A percentile compares a stretch with the other conserved stretches of the same genome.
Conservation (phyloP, 1,284 basidiomycete species). For the Pseudozyma tsukubaensis region DNA sequence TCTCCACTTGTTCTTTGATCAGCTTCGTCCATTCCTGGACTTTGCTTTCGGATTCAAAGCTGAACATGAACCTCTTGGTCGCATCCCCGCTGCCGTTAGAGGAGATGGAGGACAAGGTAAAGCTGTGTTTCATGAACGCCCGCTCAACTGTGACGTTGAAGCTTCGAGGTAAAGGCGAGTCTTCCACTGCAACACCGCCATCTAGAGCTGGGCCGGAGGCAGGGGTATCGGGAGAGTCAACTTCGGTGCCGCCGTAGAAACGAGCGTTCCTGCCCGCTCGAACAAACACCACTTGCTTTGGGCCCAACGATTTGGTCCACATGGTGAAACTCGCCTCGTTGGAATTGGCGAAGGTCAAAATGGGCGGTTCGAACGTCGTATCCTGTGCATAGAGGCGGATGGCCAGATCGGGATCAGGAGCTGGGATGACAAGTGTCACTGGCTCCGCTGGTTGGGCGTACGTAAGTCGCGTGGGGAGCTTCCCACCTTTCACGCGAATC, state of each 20-base stretch:
- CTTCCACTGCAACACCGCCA: slow-evolving; percentile 7
- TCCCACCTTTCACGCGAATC: slow-evolving; percentile 43
- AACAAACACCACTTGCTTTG: slow-evolving; percentile 59
- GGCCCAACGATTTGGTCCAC: slow-evolving; percentile 54
- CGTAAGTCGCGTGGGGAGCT: slow-evolving; percentile 50
- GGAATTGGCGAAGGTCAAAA: slow-evolving; percentile 54
- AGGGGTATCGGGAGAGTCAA: slow-evolving; percentile 10
- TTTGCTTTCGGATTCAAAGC: slow-evolving; percentile 42
- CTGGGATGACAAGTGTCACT: slow-evolving; percentile 57
- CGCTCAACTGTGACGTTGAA: slow-evolving; percentile 55
- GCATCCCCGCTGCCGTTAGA: not conserved
- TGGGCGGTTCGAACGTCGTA: slow-evolving; percentile 59
- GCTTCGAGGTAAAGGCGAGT: slow-evolving; percentile 39
- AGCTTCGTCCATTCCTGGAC: slow-evolving; percentile 24
- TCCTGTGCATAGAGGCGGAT: slow-evolving; percentile 62
- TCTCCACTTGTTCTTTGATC: slow-evolving; percentile 19
- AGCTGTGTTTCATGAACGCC: slow-evolving; percentile 59
- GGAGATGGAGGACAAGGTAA: slow-evolving; percentile 34
- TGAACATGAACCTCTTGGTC: slow-evolving; percentile 54
- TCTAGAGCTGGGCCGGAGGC: not conserved
- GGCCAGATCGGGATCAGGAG: slow-evolving; percentile 60
- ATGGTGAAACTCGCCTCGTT: slow-evolving; percentile 58
- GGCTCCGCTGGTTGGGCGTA: slow-evolving; percentile 59
- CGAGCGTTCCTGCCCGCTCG: slow-evolving; percentile 56
- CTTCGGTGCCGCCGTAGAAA: slow-evolving; percentile 45